Conservation (phyloP, 257 asterid genomes). For the Nicotiana otophora region DNA sequence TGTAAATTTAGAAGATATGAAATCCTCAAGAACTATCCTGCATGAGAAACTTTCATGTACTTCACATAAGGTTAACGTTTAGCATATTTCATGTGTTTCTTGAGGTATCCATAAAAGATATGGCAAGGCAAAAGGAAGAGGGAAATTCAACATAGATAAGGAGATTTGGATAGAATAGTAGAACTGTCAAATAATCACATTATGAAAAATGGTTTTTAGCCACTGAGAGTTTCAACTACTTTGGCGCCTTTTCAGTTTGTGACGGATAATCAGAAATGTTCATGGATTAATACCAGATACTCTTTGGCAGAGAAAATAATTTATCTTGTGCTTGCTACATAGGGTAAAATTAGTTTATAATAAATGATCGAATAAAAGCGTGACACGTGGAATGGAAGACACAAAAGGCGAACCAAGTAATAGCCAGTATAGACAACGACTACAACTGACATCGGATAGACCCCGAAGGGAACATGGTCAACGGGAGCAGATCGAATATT, state of each 20-base stretch:
- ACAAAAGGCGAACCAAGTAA: too few species aligned
- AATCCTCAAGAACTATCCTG: not conserved
- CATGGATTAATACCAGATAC: not conserved
- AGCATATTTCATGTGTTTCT: not conserved
- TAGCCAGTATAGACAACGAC: too few species aligned
- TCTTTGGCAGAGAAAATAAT: not conserved
- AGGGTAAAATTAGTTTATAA: too few species aligned
- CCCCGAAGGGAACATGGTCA: too few species aligned
- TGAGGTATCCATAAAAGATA: not conserved
- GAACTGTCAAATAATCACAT: not conserved
- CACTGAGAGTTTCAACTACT: not conserved
- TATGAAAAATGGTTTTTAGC: not conserved
- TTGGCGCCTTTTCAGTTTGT: not conserved
- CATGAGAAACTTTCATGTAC: too few species aligned
- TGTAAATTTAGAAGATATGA: not conserved
- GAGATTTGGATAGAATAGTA: not conserved
- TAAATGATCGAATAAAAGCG: too few species aligned
- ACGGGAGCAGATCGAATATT: too few species aligned
- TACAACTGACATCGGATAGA: too few species aligned
- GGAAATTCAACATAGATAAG: not conserved
- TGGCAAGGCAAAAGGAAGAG: not conserved
- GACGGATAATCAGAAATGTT: not conserved
- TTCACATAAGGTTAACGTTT: not conserved
- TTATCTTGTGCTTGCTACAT: not conserved
- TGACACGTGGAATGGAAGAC: too few species aligned